Evolutionary conservation across 2,329 filamentous ascomycete genomes (phyloP), one percentile per base, ranked within the genome.

Genomic region (Calonectria henricotiae): DNA sequence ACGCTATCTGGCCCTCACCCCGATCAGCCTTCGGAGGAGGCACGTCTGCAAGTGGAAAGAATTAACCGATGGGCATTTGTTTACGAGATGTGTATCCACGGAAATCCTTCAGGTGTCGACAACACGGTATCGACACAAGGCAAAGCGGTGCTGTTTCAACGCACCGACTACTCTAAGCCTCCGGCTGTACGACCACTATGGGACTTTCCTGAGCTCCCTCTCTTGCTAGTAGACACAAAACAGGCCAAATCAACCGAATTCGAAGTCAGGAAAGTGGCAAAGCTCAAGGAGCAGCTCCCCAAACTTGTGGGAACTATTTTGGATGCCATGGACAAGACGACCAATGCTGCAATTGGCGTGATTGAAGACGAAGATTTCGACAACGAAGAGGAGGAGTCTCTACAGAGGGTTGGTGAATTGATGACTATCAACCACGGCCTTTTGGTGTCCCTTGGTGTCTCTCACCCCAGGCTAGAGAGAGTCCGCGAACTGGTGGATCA

Each of bases 11-110:
- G 95, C 0, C 96, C 96, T 1, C 96, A 98, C 80, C 93, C 94
- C 0, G 96, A 98, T 77, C 96, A 98, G 82, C 94, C 95, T 4
- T 84, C 91, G 0, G 91, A 94, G 65, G 96, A 99, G 83, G 94
- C 94, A n/a, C 91, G 93, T 70, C 83, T 95, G 49, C 96, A 99
- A 80, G 89, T 98, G 35, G 95, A 98, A 84, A 91, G 96, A 73
- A 98, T 99, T 84, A 99, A 99, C 82, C 90, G 93, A 71, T 99
- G 97, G 96, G 95, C 96, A 0, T 98, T 98, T 82, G 96, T 99
- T 0, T 93, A 93, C 27, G 96, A 99, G 82, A 93, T 98, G 90
- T 96, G 95, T 83, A 98, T 98, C 73, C 96, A 99, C 80, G 96
- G 96, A 43, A 98, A 97, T 79, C 96, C 96, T 0, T 98, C 94